A percentile compares a stretch with the other conserved stretches of the same genome.
Evolutionary conservation across 768 basidiomycete genomes (phyloP).

Genomic region (Hemileccinum impolitum): DNA sequence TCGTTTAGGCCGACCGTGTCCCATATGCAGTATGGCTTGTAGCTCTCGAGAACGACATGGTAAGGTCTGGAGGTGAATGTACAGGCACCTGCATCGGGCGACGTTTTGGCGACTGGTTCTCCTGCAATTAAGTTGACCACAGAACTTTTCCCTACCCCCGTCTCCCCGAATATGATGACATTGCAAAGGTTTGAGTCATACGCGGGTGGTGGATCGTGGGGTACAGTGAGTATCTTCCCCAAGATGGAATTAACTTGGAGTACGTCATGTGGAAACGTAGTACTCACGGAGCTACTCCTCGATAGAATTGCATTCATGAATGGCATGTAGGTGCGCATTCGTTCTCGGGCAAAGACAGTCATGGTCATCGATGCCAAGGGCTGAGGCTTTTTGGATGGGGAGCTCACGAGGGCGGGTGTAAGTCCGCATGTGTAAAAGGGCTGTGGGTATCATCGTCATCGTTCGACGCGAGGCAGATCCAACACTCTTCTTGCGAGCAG

Average conservation of each 20-base stretch:
- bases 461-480: constrained; percentile 6
- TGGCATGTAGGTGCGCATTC: constrained; percentile 3
- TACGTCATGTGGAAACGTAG: background rate
- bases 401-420: too few relatives aligned
- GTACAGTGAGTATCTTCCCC: constrained; percentile 6
- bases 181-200: constrained; percentile 18
- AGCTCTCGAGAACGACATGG: constrained; percentile 12
- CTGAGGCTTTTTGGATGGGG: background rate
- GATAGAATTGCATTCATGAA: background rate
- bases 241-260: background rate
- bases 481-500: constrained; percentile 1
- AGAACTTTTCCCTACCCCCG: constrained; percentile 38
- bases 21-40: constrained; percentile 24
- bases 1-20: constrained; percentile 35
- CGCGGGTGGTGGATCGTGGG: constrained; percentile 8
- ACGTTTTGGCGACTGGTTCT: constrained; percentile 24
- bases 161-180: constrained; percentile 28
- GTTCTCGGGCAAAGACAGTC: constrained; percentile 1
- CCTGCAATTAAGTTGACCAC: constrained; percentile 40
- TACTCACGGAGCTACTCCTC: constrained; percentile 11
- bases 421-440: constrained; percentile 8
- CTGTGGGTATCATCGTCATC: constrained; percentile 12
- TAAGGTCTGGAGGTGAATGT: constrained; percentile 33
- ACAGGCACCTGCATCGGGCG: constrained; percentile 31
- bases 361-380: constrained; percentile 1